Evolutionary conservation across 306 rosid genomes (phyloP).

Genomic region (Malus fusca): DNA sequence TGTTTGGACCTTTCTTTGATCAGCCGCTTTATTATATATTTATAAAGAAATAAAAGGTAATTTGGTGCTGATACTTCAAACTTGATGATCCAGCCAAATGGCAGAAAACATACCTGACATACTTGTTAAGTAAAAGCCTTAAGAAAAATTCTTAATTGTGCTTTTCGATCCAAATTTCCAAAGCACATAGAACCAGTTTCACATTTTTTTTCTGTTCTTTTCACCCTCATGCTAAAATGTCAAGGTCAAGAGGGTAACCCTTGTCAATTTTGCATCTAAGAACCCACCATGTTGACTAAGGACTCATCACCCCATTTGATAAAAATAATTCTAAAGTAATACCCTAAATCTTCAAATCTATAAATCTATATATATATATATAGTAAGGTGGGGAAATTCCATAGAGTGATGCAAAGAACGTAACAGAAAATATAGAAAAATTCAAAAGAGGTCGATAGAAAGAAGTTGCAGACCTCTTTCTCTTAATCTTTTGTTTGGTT

Average conservation of each 20-base stretch:
- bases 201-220: background rate
- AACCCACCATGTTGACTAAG: slow-evolving; percentile 29
- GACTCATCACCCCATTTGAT: slow-evolving; percentile 19
- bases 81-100: background rate
- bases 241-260: slow-evolving; percentile 48
- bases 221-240: slow-evolving; percentile 3
- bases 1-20: background rate
- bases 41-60: background rate
- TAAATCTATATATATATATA: background rate
- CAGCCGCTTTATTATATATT: background rate
- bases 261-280: slow-evolving; percentile 22
- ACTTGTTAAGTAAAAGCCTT: background rate
- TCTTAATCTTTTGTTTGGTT: background rate
- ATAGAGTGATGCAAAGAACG: slow-evolving; percentile 10
- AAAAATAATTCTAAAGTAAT: background rate
- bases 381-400: background rate
- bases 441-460: slow-evolving; percentile 18
- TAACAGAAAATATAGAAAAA: background rate
- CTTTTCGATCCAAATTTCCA: slow-evolving; percentile 16
- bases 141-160: background rate
- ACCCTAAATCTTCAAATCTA: background rate
- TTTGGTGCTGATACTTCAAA: background rate
- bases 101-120: background rate
- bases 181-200: background rate
- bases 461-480: slow-evolving; percentile 29